phyloP scores from a whole-genome alignment of 169 alveolate species.

The Amoebophrya sp. region DNA sequence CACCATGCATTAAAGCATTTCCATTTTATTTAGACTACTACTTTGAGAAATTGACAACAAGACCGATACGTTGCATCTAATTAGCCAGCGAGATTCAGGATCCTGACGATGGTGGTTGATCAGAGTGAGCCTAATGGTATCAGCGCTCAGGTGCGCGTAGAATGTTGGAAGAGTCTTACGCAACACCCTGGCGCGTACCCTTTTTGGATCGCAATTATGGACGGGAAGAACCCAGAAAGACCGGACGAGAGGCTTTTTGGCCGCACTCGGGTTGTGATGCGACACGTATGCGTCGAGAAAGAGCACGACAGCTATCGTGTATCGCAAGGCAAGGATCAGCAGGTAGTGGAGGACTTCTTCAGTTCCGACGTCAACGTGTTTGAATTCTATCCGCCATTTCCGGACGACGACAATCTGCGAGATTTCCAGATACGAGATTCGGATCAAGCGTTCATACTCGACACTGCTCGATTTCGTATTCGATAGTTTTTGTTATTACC shows the following conservation, averaged over 20 bases:
- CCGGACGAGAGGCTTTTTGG: not conserved
- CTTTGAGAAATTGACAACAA: not conserved
- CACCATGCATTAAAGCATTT: not conserved
- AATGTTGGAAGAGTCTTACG: too few relatives aligned
- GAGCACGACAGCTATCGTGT: not conserved
- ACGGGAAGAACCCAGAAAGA: not conserved
- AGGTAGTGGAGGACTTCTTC: not conserved
- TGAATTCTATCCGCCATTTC: not conserved
- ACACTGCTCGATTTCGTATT: not conserved
- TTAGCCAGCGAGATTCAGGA: not conserved
- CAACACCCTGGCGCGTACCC: not conserved
- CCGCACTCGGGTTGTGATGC: not conserved
- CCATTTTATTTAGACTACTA: not conserved
- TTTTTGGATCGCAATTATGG: not conserved
- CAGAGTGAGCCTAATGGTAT: not conserved
- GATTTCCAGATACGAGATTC: not conserved
- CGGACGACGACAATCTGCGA: not conserved
- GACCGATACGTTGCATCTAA: not conserved
- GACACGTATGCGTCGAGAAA: not conserved
- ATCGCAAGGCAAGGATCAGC: not conserved
- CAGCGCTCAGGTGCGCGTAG: too few relatives aligned
- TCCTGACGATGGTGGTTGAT: not conserved
- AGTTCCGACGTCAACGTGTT: not conserved
- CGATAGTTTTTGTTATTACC: not conserved
- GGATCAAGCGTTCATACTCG: not conserved